Percentiles rank a stretch among this genome's conserved stretches.
These are phyloP conservation scores for Colletotrichum sidae DNA, from an alignment of 2,329 filamentous ascomycete genomes.

Conservation along the genomic window DNA sequence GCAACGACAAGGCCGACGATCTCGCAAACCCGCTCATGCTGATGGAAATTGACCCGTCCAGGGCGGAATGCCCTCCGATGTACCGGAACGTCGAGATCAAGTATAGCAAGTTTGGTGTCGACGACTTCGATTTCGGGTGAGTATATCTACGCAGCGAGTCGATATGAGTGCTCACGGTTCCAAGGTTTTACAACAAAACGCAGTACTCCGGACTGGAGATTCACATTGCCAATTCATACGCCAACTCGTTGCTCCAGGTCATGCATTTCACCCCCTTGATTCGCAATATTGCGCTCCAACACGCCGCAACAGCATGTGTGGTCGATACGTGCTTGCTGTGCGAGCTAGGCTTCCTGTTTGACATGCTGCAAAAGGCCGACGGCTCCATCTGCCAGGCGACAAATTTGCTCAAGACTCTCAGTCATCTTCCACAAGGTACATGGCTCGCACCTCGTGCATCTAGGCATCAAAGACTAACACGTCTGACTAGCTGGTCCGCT, in stretches of 20 bases:
- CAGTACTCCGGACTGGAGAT: conserved; percentile 92
- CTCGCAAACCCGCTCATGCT: conserved; percentile 74
- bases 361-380: conserved; percentile 97
- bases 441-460: conserved; percentile 39
- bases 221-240: conserved; percentile 96
- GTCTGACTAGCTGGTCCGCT: conserved; percentile 70
- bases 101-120: conserved; percentile 98
- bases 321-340: conserved; percentile 89
- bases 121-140: conserved; percentile 97
- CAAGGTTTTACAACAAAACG: conserved; percentile 93
- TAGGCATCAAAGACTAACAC: conserved; percentile 39
- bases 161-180: conserved; percentile 36
- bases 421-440: conserved; percentile 79
- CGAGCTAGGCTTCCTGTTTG: conserved; percentile 94
- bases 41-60: conserved; percentile 77
- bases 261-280: conserved; percentile 91
- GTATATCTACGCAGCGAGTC: conserved; percentile 43
- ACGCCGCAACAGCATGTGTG: conserved; percentile 87
- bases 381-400: conserved; percentile 96
- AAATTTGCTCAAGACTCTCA: conserved; percentile 91
- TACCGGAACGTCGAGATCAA: conserved; percentile 98
- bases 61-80: conserved; percentile 85
- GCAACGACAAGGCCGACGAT: conserved; percentile 64
- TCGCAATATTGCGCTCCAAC: conserved; percentile 88
- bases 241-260: conserved; percentile 90